Evolutionary conservation across 1,139 yeast species (phyloP), one percentile per base, ranked within the genome.

Genomic region (Pneumocystis wakefieldiae): DNA sequence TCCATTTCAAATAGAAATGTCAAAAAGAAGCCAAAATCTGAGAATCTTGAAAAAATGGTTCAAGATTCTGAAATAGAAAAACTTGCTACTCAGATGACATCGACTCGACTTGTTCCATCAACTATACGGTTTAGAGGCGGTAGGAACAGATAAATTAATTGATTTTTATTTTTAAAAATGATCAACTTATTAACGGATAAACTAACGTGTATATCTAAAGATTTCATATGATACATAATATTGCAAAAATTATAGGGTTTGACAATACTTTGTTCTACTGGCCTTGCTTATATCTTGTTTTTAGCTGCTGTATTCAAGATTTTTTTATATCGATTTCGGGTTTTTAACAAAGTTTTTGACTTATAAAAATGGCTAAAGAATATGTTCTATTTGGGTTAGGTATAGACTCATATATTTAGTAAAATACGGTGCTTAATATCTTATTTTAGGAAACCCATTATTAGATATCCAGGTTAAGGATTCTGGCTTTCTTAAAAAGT

Each of bases 381-480:
- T 48, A 48, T 24, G 12, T 24, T 12, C 55, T 48, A 24, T 48
- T 48, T 24, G 55, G 55, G 12, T 15, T 48, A 48, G 55, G 55
- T 48, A 48, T 48, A 12, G n/a, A 14, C n/a, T 19, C 15, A 24
- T 24, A 19, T 48, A 24, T 48, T 14, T 24, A 17, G 3, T 24
- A 12, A 19, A 24, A 12, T 12, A 6, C 14, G 10, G 6, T 10
- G 4, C 12, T 12, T 12, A 24, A 41, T 42, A 10, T 60, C 65
- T n/a, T 62, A 65, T 35, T 32, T 63, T 62, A 28, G 67, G 67
- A 24, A 65, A 76, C 71, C 95, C 95, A 62, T 80, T 91, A 70
- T 82, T 91, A 73, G 97, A 91, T 74, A 80, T 90, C 71, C 97
- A 90, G 80, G 88, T 85, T 73, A 83, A 85, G 68, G 94, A 62